These are phyloP conservation scores for Chaetoceros muelleri DNA, from an alignment of 108 stramenopile genomes.

Conservation along the genomic window DNA sequence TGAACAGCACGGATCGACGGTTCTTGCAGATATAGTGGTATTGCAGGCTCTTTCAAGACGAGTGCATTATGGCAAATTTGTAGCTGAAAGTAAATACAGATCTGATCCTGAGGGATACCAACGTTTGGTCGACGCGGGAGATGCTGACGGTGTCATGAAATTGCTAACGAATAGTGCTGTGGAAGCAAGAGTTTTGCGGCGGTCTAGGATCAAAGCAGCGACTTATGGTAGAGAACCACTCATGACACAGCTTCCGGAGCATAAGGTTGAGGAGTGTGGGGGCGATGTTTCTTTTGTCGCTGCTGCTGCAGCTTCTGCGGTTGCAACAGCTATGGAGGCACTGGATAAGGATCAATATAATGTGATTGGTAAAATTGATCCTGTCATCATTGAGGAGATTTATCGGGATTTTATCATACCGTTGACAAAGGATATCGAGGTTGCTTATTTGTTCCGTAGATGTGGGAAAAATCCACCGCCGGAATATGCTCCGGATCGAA, in stretches of 20 bases:
- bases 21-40: constrained; percentile 79
- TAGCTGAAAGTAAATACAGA: constrained; percentile 93
- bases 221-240: constrained; percentile 90
- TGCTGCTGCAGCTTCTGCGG: constrained; percentile 68
- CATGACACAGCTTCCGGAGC: constrained; percentile 33
- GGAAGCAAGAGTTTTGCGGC: constrained; percentile 84
- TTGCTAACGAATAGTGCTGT: constrained; percentile 92
- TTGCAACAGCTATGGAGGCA: constrained; percentile 61
- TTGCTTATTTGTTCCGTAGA: constrained; percentile 90
- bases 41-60: constrained; percentile 86
- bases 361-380: constrained; percentile 76
- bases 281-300: constrained; percentile 46
- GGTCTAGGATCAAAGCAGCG: constrained; percentile 85
- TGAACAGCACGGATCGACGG: constrained; percentile 92
- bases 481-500: constrained; percentile 62
- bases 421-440: constrained; percentile 96
- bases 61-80: constrained; percentile 97
- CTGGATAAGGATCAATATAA: constrained; percentile 21
- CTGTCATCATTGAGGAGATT: constrained; percentile 80
- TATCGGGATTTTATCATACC: constrained; percentile 95
- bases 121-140: constrained; percentile 76
- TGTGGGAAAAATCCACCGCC: constrained; percentile 71
- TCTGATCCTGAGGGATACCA: constrained; percentile 80
- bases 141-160: constrained; percentile 90
- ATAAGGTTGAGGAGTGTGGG: constrained; percentile 13